phyloP scores from a whole-genome alignment of 805 yeast species.

The Schwanniomyces yamadae region DNA sequence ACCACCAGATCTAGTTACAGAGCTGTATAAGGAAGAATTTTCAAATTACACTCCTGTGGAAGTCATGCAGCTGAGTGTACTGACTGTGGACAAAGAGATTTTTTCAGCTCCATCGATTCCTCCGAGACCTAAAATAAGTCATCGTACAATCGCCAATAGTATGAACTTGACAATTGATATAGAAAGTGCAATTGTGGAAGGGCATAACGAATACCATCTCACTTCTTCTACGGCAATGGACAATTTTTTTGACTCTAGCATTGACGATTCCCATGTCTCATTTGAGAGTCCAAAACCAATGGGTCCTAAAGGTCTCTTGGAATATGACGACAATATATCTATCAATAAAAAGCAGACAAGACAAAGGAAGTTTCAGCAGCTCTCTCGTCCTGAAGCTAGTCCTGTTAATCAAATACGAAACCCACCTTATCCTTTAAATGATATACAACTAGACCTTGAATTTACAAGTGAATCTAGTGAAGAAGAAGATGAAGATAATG shows the following conservation, averaged over 20 bases:
- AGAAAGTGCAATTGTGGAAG: too few relatives aligned
- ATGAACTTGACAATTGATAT: too few relatives aligned
- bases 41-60: too few relatives aligned
- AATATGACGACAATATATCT: slow-evolving; percentile 19
- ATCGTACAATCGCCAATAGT: too few relatives aligned
- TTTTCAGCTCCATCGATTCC: neutral
- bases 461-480: neutral
- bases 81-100: too few relatives aligned
- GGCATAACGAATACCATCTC: too few relatives aligned
- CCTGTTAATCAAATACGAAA: neutral
- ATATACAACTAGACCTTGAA: slow-evolving; percentile 3
- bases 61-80: too few relatives aligned
- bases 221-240: too few relatives aligned
- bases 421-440: slow-evolving; percentile 7
- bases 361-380: slow-evolving; percentile 11
- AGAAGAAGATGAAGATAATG: neutral
- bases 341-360: slow-evolving; percentile 1
- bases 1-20: slow-evolving; percentile 2
- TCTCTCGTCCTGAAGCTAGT: slow-evolving; percentile 5
- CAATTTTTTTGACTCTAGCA: slow-evolving; percentile 8
- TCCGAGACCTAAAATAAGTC: neutral
- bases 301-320: slow-evolving; percentile 42
- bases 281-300: slow-evolving; percentile 36
- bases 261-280: slow-evolving; percentile 23
- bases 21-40: too few relatives aligned